phyloP scores from a whole-genome alignment of 2,329 filamentous ascomycete species.

The Colletotrichum neosansevieriae region DNA sequence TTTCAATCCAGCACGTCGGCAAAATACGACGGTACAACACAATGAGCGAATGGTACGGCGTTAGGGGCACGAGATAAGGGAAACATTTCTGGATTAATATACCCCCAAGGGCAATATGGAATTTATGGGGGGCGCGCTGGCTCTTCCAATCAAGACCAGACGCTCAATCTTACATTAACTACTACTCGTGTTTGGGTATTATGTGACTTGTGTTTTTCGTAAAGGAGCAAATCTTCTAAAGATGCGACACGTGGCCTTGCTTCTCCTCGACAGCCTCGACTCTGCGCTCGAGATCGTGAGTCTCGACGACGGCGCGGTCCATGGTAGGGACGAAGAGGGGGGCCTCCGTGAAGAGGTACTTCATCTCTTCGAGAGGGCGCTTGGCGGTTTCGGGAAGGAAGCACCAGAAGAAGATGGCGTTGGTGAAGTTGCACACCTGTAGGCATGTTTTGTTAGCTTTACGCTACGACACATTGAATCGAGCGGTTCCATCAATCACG shows the following conservation, averaged over 20 bases:
- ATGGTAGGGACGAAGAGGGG: slow-evolving; percentile 72
- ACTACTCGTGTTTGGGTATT: slow-evolving; percentile 14
- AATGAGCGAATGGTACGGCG: background rate
- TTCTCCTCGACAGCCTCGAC: slow-evolving; percentile 70
- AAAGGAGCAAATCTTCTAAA: slow-evolving; percentile 6
- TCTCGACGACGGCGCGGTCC: slow-evolving; percentile 56
- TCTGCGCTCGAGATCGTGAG: slow-evolving; percentile 69
- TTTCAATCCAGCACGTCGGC: background rate
- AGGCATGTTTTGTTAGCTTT: background rate
- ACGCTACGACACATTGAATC: background rate
- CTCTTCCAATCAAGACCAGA: background rate
- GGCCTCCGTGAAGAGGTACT: slow-evolving; percentile 73
- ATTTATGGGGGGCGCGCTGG: background rate
- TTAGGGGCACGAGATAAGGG: background rate
- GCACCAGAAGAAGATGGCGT: slow-evolving; percentile 67
- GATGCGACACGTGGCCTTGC: slow-evolving; percentile 41
- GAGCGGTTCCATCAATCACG: slow-evolving; percentile 33
- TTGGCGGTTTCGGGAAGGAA: slow-evolving; percentile 75
- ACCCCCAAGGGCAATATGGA: background rate
- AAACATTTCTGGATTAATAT: background rate
- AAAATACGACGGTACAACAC: too few species aligned
- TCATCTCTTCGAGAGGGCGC: slow-evolving; percentile 76
- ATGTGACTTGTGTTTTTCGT: background rate
- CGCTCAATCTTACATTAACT: slow-evolving; percentile 13
- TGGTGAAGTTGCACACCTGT: slow-evolving; percentile 71